Base-by-base conservation (phyloP, 2,329 filamentous ascomycete species). In the Ploettnerulaceae sp. region DNA sequence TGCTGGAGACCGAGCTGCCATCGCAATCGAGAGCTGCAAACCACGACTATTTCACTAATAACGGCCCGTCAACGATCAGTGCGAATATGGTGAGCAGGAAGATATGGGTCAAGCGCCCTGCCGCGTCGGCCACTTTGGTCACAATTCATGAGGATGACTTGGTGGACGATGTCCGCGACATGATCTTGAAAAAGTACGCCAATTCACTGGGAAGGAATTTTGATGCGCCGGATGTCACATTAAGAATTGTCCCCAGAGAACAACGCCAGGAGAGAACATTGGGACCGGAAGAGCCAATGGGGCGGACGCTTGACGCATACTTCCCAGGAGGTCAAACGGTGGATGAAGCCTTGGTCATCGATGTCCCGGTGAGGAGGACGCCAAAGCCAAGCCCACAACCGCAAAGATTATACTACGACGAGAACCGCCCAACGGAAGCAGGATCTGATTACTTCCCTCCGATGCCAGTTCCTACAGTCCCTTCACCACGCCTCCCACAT, bases 161-260 rank as follows among this genome's bases (percentile, higher is more conserved):
- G 58, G 90, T 97, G 47, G 93, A 98, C 66, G 91, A 96, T 67
- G 84, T 95, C 52, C 85, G 91, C 58, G 93, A 96, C 58, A 81
- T 89, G 73, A 93, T 97, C 47, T 71, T 97, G 58, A 82, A 81
- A 61, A 97, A 97, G 71, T 98, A 97, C 66, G 81, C 82, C 58
- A 97, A 98, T 68, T 94, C 89, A 11, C 74, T 98, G 20, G 91
- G 91, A 40, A 82, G 82, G 58, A 86, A 78, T 42, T 96, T 90
- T 66, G 93, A 98, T 69, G 77, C 93, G 8, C 93, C 93, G 9
- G 93, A 98, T 66, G 77, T 98, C 48, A 82, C 79, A 8, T 73
- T 97, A 54, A 82, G 86, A 53, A 86, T 97, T 57, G 65, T 76
- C 12, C 79, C 86, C n/a, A 77, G 89, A 46, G 84, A 89, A 58